A percentile compares a stretch with the other conserved stretches of the same genome.
phyloP scores from a whole-genome alignment of 2,329 filamentous ascomycete species.

The Exophiala sp. region DNA sequence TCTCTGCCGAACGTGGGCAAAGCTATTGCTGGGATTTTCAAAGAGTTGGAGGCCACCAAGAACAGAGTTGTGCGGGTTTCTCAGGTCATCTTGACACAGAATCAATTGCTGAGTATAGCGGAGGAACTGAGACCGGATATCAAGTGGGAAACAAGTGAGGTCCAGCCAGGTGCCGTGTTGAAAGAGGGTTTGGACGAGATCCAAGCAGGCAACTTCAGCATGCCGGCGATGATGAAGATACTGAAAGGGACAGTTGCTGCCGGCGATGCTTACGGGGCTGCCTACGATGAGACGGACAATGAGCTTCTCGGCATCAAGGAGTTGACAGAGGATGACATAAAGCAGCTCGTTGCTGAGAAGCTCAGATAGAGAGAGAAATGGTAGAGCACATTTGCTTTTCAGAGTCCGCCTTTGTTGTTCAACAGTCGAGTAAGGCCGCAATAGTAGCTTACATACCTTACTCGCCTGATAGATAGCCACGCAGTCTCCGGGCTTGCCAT shows the following conservation, averaged over 20 bases:
- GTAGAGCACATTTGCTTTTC: no score
- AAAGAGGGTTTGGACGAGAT: constrained; percentile 25
- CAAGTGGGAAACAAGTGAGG: constrained; percentile 6
- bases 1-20: constrained; percentile 44
- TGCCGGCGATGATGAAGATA: constrained; percentile 31
- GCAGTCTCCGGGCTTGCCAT: constrained; percentile 63
- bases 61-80: constrained; percentile 48
- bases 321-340: constrained; percentile 33
- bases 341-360: constrained; percentile 24
- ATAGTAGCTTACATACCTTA: no score
- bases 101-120: constrained; percentile 33
- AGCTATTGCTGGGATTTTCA: constrained; percentile 45
- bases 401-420: no score
- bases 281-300: constrained; percentile 35
- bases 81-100: constrained; percentile 43
- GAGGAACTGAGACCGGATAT: constrained; percentile 31
- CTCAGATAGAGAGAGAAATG: constrained; percentile 10
- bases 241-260: constrained; percentile 31
- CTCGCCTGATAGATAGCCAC: constrained; percentile 59
- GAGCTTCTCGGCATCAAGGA: constrained; percentile 35
- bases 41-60: constrained; percentile 46
- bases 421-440: no score
- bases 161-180: constrained; percentile 1
- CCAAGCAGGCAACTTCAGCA: constrained; percentile 26
- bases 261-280: constrained; percentile 33